These are phyloP conservation scores for Acrodontium crateriforme DNA, from an alignment of 2,329 filamentous ascomycete species.

Conservation along the genomic window DNA sequence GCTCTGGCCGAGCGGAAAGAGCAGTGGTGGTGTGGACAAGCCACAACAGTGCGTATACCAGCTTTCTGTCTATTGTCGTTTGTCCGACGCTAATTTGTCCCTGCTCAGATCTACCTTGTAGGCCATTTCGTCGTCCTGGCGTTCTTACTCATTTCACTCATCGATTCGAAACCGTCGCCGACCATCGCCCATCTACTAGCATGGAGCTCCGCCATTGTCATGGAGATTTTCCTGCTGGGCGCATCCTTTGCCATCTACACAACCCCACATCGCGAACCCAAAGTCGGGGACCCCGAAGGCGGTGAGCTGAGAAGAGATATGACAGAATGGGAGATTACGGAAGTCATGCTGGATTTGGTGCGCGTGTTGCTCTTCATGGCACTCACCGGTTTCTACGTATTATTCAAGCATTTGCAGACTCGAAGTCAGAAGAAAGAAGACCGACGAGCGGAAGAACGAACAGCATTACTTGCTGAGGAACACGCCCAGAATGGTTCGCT, in stretches of 20 bases:
- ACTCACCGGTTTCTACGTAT: conserved; percentile 44
- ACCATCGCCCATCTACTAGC: conserved; percentile 65
- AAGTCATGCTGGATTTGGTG: conserved; percentile 51
- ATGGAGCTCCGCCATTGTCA: conserved; percentile 59
- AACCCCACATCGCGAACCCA: conserved; percentile 49
- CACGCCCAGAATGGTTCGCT: conserved; percentile 28
- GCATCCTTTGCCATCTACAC: conserved; percentile 57
- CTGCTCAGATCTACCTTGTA: conserved; percentile 62
- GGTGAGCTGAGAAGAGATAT: conserved; percentile 24
- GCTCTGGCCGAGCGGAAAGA: conserved; percentile 51
- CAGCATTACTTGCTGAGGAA: conserved; percentile 45
- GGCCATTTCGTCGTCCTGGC: conserved; percentile 78
- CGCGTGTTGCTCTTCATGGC: conserved; percentile 54
- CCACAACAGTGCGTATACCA: conserved; percentile 56
- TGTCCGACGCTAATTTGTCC: no score
- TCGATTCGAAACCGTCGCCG: conserved; percentile 72
- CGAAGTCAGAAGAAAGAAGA: conserved; percentile 27
- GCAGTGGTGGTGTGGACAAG: conserved; percentile 72
- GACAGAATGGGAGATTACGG: conserved; percentile 49
- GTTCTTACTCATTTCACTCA: conserved; percentile 70
- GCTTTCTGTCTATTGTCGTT: no score
- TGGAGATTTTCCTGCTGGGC: conserved; percentile 60
- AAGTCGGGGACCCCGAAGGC: conserved; percentile 32
- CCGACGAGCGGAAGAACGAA: conserved; percentile 40
- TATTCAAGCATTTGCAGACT: conserved; percentile 34